phyloP scores from a whole-genome alignment of 306 rosid species.

The Ziziphus jujuba region DNA sequence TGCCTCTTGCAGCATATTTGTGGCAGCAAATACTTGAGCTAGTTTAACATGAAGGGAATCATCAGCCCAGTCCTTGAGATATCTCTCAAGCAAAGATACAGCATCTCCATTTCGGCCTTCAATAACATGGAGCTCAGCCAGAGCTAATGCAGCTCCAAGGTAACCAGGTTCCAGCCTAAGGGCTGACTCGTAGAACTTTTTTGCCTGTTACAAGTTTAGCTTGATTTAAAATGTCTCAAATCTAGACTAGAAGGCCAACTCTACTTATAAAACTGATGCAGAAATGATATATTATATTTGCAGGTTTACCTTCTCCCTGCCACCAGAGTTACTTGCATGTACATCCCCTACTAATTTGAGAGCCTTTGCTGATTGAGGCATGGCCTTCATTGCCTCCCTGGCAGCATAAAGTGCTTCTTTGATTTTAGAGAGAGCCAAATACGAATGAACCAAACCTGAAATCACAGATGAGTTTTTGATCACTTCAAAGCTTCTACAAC shows the following conservation, averaged over 20 bases:
- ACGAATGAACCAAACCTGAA: conserved; percentile 93
- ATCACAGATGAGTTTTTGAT: conserved; percentile 28
- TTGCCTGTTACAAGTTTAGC: conserved; percentile 61
- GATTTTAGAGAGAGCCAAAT: conserved; percentile 76
- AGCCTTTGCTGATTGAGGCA: conserved; percentile 99
- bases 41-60: conserved; percentile 98
- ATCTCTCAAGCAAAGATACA: conserved; percentile 84
- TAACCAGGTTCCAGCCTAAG: conserved; percentile 97
- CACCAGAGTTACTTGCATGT: conserved; percentile 86
- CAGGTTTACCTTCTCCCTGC: conserved; percentile 85
- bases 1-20: conserved; percentile 92
- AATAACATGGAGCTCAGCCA: conserved; percentile 96
- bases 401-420: conserved; percentile 97
- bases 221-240: conserved; percentile 27
- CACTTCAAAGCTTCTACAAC: conserved; percentile 24
- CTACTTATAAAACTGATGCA: conserved; percentile 23
- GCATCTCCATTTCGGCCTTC: conserved; percentile 98
- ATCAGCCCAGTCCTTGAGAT: conserved; percentile 99
- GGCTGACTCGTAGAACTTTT: conserved; percentile 98
- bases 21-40: conserved; percentile 94
- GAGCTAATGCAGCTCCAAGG: conserved; percentile 97
- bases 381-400: conserved; percentile 99
- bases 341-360: conserved; percentile 96
- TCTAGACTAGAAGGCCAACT: conserved; percentile 11
- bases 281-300: conserved; percentile 1